Evolutionary conservation across 225 moss, liverwort and hornwort genomes (phyloP), one percentile per base, ranked within the genome.

Genomic region (Ulota crispa): DNA sequence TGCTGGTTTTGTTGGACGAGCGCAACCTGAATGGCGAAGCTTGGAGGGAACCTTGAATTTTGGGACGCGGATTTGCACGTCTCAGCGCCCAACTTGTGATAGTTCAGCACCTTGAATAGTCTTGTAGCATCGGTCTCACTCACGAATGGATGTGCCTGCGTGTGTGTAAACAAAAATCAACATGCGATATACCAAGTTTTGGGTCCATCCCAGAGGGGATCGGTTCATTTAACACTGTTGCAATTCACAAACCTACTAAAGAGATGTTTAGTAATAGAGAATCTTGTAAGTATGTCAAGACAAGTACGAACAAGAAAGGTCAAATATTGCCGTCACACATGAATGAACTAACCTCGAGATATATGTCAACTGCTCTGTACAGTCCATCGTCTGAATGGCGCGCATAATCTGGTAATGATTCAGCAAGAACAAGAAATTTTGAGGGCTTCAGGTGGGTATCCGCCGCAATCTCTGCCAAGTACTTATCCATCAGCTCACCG

Each of bases 281-380:
- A 56, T 32, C 34, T 13, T 23, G 15, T 21, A 64, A 23, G n/a
- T 30, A 80, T 6, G 13, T 7, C 41, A 52, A 77, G 39, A 39
- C 16, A 14, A 9, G 64, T 30, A 41, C 53, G 19, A 56, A 30
- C 18, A 21, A 36, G n/a, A 56, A n/a, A 21, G 39, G 23, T 39
- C 60, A 30, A 59, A 9, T 36, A 60, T n/a, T 21, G 60, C 61
- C 19, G 50, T 55, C 43, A 68, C 36, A 62, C 19, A 55, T 23
- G 30, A 54, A n/a, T 28, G 64, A 28, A 74, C 82, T 62, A 83
- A 96, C 96, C 94, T 96, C 96, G 36, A 96, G 91, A 78, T 93
- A 96, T 41, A 96, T 96, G 68, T 96, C 96, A 27, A 96, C 94
- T 53, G 96, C 93, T 88, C 94, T 90, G 86, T 93, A 94, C 1